Base-by-base conservation (phyloP, 331 rosid genomes). In the Rhamnella rubrinervis region DNA sequence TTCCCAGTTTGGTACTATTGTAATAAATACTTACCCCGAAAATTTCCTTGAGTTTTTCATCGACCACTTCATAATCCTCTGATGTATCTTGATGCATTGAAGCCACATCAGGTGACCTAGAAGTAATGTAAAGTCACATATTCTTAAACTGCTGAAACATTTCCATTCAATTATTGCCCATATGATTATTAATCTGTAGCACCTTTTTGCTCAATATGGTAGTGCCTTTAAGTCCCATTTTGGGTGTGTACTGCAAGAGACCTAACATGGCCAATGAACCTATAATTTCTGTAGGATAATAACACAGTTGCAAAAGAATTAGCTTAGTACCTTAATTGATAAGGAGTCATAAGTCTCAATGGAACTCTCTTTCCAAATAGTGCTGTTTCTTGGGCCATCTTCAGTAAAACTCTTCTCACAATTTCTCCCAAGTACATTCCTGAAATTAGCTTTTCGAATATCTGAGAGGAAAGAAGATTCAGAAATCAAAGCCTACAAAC, bases 51-150 rank as follows among this genome's bases (percentile, higher is more conserved):
- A 89, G 85, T 78, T 79, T 87, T 47, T 87, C 90, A 31, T 74
- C 6, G 10, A 87, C 89, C 25, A 83, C 82, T 73, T 83, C 85
- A 21, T 69, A 86, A 65, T 83, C 81, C 31, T 85, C 89, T 37
- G 92, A 83, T 61, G 87, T 85, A 64, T 89, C 96, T 83, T 89
- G 92, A 73, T 89, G 92, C 91, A 89, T 87, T 9, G 90, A 81
- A 66, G 86, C 92, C 85, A 87, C 83, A 71, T 87, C 92, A 59
- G 82, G 85, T 16, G 87, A 66, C 59, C 96, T 89, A 56, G 14
- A 74, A 59, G 63, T 62, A 59, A 1, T 40, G 8, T 40, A 56
- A 52, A 6, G 18, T 50, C 49, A 59, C 49, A 25, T 12, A 18
- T 28, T 49, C 8, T 18, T n/a, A 19, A 53, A 53, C 5, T 31